These are phyloP conservation scores for Lactarius akahatsu DNA, from an alignment of 768 basidiomycete genomes.

Conservation along the genomic window DNA sequence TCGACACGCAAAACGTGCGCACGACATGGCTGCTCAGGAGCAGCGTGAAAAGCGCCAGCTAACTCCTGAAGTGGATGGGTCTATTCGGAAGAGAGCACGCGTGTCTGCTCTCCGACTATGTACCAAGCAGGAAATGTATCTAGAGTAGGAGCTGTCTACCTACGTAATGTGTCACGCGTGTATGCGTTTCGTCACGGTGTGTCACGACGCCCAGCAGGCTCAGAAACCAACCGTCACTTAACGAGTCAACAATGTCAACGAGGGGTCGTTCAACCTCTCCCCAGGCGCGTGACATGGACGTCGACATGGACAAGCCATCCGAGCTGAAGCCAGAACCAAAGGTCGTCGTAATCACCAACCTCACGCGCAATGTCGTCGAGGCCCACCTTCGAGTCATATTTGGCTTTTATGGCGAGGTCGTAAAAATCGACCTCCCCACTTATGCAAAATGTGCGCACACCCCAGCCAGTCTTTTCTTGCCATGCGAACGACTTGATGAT, in stretches of 20 bases:
- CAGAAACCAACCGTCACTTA: not conserved
- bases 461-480: not conserved
- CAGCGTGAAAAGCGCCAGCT: conserved; percentile 38
- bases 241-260: conserved; percentile 33
- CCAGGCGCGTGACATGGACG: conserved; percentile 39
- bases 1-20: conserved; percentile 61
- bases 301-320: conserved; percentile 47
- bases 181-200: not conserved
- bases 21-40: conserved; percentile 37
- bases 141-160: conserved; percentile 6
- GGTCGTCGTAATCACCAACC: conserved; percentile 81
- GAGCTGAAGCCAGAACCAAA: conserved; percentile 52
- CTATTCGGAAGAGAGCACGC: conserved; percentile 17
- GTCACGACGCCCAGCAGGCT: conserved; percentile 2
- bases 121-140: conserved; percentile 6
- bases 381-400: conserved; percentile 87
- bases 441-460: conserved; percentile 76
- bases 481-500: not conserved
- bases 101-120: conserved; percentile 2
- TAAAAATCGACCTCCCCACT: conserved; percentile 86
- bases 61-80: conserved; percentile 25
- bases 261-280: conserved; percentile 36
- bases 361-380: conserved; percentile 89
- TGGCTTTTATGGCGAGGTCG: conserved; percentile 85
- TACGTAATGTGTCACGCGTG: conserved; percentile 2